Evolutionary conservation across 1,139 yeast genomes (phyloP).

Genomic region (Tardiomyces blankii): DNA sequence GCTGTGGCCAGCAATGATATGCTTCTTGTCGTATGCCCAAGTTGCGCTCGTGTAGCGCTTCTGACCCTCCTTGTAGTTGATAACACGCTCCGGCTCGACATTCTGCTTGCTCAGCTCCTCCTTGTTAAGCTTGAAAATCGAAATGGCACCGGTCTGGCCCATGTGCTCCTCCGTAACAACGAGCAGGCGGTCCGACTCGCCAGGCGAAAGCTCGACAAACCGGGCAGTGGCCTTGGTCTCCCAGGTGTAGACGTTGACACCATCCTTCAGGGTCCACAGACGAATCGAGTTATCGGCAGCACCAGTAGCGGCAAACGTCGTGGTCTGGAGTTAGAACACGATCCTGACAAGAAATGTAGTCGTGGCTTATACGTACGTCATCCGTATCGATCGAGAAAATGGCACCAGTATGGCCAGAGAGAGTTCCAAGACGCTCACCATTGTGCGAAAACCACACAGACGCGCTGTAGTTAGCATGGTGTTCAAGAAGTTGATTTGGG

Average conservation of each 20-base stretch:
- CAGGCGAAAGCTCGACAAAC: conserved; percentile 79
- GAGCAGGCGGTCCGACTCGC: conserved; percentile 48
- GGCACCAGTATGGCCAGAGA: conserved; percentile 85
- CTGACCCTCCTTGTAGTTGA: conserved; percentile 41
- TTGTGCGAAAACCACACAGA: conserved; percentile 84
- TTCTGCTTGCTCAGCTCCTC: conserved; percentile 27
- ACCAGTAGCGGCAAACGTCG: conserved; percentile 71
- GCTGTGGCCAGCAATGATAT: conserved; percentile 77
- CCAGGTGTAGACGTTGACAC: conserved; percentile 68
- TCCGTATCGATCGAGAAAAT: conserved; percentile 93
- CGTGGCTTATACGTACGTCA: conserved; percentile 16
- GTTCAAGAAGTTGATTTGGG: no score
- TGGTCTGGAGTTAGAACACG: conserved; percentile 19
- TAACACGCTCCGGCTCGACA: conserved; percentile 47
- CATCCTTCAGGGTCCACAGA: conserved; percentile 76
- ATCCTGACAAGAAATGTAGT: background rate
- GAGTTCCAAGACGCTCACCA: conserved; percentile 95
- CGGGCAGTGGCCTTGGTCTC: conserved; percentile 76
- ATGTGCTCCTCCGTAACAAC: conserved; percentile 87
- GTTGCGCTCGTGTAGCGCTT: conserved; percentile 76
- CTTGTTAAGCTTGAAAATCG: conserved; percentile 50
- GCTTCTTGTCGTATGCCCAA: conserved; percentile 69
- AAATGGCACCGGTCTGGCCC: conserved; percentile 77
- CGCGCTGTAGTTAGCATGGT: conserved; percentile 8
- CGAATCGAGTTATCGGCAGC: conserved; percentile 83